phyloP scores from a whole-genome alignment of 1,284 basidiomycete species.

The Cutaneotrichosporon mucoides region DNA sequence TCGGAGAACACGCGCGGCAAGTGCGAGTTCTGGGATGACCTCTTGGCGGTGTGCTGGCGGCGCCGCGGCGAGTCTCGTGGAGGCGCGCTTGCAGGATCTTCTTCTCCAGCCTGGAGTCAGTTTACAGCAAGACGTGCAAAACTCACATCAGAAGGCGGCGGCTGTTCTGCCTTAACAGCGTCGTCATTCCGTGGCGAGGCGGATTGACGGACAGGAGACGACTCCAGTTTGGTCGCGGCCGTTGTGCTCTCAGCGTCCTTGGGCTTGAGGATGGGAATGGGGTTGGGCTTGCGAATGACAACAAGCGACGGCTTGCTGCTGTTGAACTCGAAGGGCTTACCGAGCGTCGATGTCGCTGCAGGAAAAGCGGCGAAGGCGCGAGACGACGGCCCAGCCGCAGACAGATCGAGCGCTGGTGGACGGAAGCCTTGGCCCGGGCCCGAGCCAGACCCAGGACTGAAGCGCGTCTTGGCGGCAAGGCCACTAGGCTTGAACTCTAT shows the following conservation, averaged over 20 bases:
- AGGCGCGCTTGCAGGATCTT: background rate
- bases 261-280: background rate
- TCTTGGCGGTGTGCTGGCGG: constrained; percentile 12
- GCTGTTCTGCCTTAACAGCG: background rate
- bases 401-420: constrained; percentile 2
- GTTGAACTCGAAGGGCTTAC: constrained; percentile 2
- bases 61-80: constrained; percentile 4
- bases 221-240: background rate
- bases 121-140: background rate
- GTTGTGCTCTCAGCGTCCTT: background rate
- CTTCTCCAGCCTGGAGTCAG: background rate
- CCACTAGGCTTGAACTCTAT: constrained; percentile 5
- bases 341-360: background rate
- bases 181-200: background rate
- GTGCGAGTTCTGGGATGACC: constrained; percentile 22
- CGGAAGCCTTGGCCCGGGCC: background rate
- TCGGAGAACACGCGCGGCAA: constrained; percentile 2
- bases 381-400: background rate
- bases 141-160: background rate
- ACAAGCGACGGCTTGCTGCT: background rate
- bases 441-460: background rate
- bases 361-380: background rate
- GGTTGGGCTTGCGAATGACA: background rate
- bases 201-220: background rate
- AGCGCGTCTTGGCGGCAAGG: background rate